Conservation (phyloP, 495 filamentous ascomycete genomes). For the Daldinia caldariorum region DNA sequence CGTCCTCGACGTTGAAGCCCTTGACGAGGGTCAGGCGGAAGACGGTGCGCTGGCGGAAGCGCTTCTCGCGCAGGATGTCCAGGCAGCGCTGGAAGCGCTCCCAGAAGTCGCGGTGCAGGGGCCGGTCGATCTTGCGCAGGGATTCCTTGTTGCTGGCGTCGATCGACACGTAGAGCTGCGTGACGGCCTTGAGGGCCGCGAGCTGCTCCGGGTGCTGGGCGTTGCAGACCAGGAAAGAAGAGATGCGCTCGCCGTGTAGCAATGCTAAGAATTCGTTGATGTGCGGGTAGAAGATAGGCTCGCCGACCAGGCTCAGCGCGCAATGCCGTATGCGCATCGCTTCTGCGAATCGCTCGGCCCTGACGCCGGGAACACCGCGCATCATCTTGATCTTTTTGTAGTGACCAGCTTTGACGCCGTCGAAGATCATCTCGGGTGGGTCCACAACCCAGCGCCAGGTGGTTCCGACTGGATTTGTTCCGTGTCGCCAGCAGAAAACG, state of each 20-base stretch:
- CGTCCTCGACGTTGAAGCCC: slow-evolving; percentile 92
- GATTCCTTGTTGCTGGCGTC: slow-evolving; percentile 92
- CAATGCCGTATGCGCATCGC: slow-evolving; percentile 94
- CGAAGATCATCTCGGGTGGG: slow-evolving; percentile 85
- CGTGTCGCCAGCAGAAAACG: slow-evolving; percentile 98
- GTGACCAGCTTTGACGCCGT: slow-evolving; percentile 88
- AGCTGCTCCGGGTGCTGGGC: slow-evolving; percentile 97
- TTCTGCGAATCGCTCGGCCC: slow-evolving; percentile 90
- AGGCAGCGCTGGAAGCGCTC: slow-evolving; percentile 91
- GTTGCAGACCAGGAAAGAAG: slow-evolving; percentile 95
- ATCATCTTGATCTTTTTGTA: slow-evolving; percentile 98
- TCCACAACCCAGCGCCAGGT: slow-evolving; percentile 97
- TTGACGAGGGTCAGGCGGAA: slow-evolving; percentile 96
- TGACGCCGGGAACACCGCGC: slow-evolving; percentile 89
- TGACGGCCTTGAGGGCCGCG: slow-evolving; percentile 80
- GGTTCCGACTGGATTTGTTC: slow-evolving; percentile 95
- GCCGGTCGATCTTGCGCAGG: slow-evolving; percentile 85
- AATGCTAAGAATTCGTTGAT: slow-evolving; percentile 90
- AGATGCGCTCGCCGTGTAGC: slow-evolving; percentile 86
- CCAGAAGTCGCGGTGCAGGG: slow-evolving; percentile 96
- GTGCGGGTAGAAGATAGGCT: slow-evolving; percentile 97
- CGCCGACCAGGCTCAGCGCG: slow-evolving; percentile 88
- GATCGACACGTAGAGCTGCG: slow-evolving; percentile 94
- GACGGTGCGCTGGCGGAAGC: slow-evolving; percentile 86
- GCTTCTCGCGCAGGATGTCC: slow-evolving; percentile 84